Evolutionary conservation across 345 rosid genomes (phyloP), one percentile per base, ranked within the genome.

Genomic region (Citrus sp.): DNA sequence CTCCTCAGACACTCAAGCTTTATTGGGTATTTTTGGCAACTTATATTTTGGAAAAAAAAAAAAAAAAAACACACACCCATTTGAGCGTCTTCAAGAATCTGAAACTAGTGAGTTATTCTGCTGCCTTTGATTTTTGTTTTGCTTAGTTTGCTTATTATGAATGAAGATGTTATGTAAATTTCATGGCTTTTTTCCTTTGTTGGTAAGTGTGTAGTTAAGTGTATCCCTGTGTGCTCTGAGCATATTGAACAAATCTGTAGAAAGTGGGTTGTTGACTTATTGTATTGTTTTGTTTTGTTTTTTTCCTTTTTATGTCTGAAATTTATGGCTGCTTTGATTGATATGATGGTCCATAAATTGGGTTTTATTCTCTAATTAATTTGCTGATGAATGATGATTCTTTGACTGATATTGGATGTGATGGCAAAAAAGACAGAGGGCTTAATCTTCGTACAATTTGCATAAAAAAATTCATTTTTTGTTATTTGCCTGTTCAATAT

Each of bases 51-150:
- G 75, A 49, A n/a, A 18, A 37, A 35, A 35, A 72, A 75, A 32
- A 32, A 28, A 28, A 28, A 27, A 1, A n/a, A n/a, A n/a, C n/a
- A 27, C 0, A 65, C 18, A 63, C 27, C 27, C 73, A 83, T 77
- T 68, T 74, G 84, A 76, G 87, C 82, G 80, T 90, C 86, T 86
- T 73, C 64, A 24, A 65, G 85, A 84, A 85, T 83, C 87, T 82
- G 67, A 65, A 63, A 30, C 4, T 27, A 38, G 89, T 85, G 81
- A 85, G 89, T 78, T 78, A 27, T 81, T 63, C 35, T 61, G 38
- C 46, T 80, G 49, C 4, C 37, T 70, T 8, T 1, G 19, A 22
- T 51, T 82, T 74, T 51, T 18, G 0, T 19, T 65, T 38, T 71
- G 67, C 55, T 35, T 60, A 51, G 55, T 25, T 68, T 40, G 55